Evolutionary conservation across 2,329 filamentous ascomycete genomes (phyloP), one percentile per base, ranked within the genome.

Genomic region (Drechslerella coelobrocha): DNA sequence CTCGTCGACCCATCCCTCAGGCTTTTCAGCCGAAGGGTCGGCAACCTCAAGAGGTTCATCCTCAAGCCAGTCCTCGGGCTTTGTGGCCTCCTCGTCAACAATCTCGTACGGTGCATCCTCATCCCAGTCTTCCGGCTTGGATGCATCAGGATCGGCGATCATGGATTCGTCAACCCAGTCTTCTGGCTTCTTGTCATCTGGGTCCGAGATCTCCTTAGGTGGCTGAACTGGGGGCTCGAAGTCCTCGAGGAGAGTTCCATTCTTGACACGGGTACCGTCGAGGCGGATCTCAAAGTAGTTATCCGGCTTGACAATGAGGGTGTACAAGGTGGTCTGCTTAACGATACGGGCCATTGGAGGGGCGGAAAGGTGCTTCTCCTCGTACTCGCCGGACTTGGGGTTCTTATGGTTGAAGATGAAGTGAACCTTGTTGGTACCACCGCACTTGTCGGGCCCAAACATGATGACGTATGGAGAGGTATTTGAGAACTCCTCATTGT

Each of bases 381-480:
- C 93, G 78, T 99, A 99, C 82, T 97, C 91, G 83, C 93, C 93
- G 50, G 92, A 97, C 90, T 96, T 97, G 79, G 94, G 94, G 87
- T 97, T 99, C 90, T 97, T 99, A 89, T 99, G 94, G 83, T 95
- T 94, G 88, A 99, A 96, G 81, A 99, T 99, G 84, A 99, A 96
- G 82, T 87, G 85, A 57, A 95, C 90, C 89, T 97, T 97, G 89
- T 99, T 99, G 81, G 91, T 97, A 80, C 91, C 86, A 81, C 94
- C 94, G 81, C 94, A 99, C 89, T 97, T 97, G 85, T 99, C 94
- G 77, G 94, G 94, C 76, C 94, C 94, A 80, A 99, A 99, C 94
- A 99, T 99, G 85, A 99, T 96, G 76, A 99, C 90, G 79, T 99
- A 99, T 52, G 94, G 94, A 45, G 93, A 96, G 73, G 89, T 87